These are phyloP conservation scores for Durusdinium trenchii DNA, from an alignment of 73 alveolate genomes.

Conservation along the genomic window DNA sequence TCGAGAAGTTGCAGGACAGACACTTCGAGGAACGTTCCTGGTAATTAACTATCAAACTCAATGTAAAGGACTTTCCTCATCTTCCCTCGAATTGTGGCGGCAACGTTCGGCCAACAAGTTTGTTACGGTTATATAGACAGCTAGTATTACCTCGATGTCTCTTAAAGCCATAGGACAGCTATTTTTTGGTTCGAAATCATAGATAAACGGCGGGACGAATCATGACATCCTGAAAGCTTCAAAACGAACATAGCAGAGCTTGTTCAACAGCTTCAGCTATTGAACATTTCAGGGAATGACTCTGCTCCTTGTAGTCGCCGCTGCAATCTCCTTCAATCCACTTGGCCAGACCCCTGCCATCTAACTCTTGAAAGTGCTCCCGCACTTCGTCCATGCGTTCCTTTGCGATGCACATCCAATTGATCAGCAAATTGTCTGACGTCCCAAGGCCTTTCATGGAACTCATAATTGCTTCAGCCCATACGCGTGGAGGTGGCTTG, in stretches of 20 bases:
- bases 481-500: constrained; percentile 72
- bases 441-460: constrained; percentile 92
- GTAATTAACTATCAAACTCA: too few relatives aligned
- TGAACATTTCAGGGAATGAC: not conserved
- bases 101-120: too few relatives aligned
- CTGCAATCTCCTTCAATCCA: constrained; percentile 80
- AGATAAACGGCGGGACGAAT: too few relatives aligned
- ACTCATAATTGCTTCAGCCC: constrained; percentile 81
- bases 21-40: too few relatives aligned
- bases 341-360: constrained; percentile 35
- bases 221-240: too few relatives aligned
- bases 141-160: too few relatives aligned
- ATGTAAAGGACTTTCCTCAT: too few relatives aligned
- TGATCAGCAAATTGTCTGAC: constrained; percentile 87
- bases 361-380: constrained; percentile 41
- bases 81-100: too few relatives aligned
- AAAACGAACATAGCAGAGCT: too few relatives aligned
- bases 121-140: too few relatives aligned
- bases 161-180: too few relatives aligned
- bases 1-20: not conserved
- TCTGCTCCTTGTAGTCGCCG: constrained; percentile 66
- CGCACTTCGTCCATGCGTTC: constrained; percentile 91
- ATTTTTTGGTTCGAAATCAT: too few relatives aligned
- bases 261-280: not conserved
- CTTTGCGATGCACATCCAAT: constrained; percentile 94